Percentiles rank a stretch among this genome's conserved stretches.
These are phyloP conservation scores for Myrica gale DNA, from an alignment of 306 rosid species.

Conservation along the genomic window DNA sequence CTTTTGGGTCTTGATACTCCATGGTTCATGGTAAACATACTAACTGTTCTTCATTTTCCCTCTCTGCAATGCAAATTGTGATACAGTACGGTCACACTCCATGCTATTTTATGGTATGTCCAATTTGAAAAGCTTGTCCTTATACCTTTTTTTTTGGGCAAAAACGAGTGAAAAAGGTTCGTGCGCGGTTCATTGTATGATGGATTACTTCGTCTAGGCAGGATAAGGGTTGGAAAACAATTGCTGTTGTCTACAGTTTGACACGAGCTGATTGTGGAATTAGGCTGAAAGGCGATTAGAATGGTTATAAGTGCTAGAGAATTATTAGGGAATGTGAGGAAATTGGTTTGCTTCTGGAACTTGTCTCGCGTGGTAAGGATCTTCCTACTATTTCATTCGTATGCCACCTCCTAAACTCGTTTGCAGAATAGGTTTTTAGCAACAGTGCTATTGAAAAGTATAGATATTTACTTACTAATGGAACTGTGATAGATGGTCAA, in stretches of 20 bases:
- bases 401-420: not conserved
- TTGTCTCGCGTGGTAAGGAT: not conserved
- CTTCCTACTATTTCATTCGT: not conserved
- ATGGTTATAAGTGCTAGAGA: not conserved
- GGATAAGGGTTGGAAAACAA: no score
- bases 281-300: not conserved
- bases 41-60: not conserved
- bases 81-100: not conserved
- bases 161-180: not conserved
- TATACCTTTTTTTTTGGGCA: not conserved
- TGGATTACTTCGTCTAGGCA: not conserved
- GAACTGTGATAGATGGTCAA: not conserved
- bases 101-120: not conserved
- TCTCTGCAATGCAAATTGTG: not conserved
- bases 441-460: not conserved
- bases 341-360: not conserved
- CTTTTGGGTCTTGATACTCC: constrained; percentile 66
- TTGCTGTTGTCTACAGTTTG: not conserved
- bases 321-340: not conserved
- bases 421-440: not conserved
- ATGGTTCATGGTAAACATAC: constrained; percentile 70
- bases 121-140: not conserved
- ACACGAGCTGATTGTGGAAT: not conserved
- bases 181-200: not conserved
- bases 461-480: not conserved